phyloP scores from a whole-genome alignment of 2,329 filamentous ascomycete species.

The Xylariaceae sp. region DNA sequence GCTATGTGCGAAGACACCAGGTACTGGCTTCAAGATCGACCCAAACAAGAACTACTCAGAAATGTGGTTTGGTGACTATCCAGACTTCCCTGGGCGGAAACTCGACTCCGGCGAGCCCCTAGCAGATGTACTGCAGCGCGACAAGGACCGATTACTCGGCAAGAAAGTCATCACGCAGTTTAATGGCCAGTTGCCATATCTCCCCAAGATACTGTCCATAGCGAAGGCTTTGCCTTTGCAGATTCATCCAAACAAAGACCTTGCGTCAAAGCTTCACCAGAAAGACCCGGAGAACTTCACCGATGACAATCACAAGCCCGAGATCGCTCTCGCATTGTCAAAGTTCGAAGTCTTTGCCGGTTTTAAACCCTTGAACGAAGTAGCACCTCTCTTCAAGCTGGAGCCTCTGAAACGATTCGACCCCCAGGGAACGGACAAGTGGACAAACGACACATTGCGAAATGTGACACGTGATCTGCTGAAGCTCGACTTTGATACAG shows the following conservation, averaged over 20 bases:
- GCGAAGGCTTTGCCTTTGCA: conserved; percentile 77
- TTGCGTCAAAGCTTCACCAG: conserved; percentile 68
- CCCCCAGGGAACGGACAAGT: conserved; percentile 44
- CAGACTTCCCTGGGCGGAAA: conserved; percentile 70
- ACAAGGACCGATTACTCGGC: conserved; percentile 69
- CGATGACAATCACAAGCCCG: conserved; percentile 80
- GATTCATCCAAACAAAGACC: conserved; percentile 74
- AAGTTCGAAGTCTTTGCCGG: conserved; percentile 80
- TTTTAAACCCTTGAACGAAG: conserved; percentile 70
- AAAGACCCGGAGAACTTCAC: conserved; percentile 70
- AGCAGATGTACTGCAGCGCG: conserved; percentile 66
- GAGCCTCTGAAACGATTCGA: conserved; percentile 59
- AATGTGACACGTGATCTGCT: conserved; percentile 63
- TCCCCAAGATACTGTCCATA: conserved; percentile 80
- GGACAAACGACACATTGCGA: conserved; percentile 65
- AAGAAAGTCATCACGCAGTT: conserved; percentile 66
- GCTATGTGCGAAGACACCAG: conserved; percentile 69
- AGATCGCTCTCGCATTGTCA: conserved; percentile 75
- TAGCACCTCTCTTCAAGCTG: conserved; percentile 65
- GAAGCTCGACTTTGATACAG: conserved; percentile 56
- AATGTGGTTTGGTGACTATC: conserved; percentile 83
- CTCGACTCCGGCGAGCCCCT: conserved; percentile 68
- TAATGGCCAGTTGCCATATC: conserved; percentile 70
- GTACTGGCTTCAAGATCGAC: conserved; percentile 67
- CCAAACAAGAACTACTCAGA: conserved; percentile 67